Base-by-base conservation (phyloP, 139 green algal species). In the Raphidocelis subcapitata region DNA sequence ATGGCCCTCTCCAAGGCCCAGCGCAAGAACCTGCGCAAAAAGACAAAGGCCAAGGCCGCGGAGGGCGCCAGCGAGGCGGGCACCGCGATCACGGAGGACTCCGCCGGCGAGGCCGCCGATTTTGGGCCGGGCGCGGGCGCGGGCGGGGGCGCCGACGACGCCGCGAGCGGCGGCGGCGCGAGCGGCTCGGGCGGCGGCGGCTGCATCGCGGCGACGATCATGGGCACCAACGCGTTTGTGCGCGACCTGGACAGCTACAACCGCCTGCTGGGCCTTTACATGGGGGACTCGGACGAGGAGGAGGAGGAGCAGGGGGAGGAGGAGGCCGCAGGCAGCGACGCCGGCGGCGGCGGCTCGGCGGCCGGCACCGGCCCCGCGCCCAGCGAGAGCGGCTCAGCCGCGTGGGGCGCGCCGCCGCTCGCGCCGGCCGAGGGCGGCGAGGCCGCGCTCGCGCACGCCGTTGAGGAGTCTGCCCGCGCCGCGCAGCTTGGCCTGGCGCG, bases 11-110 rank as follows among this genome's bases (percentile, higher is more conserved):
- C 70, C 24, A 77, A 77, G 70, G 70, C 70, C 3, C 70, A 77
- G 35, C 69, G 64, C 46, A 77, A 77, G 46, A 77, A 77, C 61
- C 46, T 77, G 26, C 70, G 61, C 60, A 69, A 69, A 24, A 77
- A 77, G 49, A 62, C 68, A 44, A 35, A 46, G 8, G 52, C n/a
- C 29, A 60, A 41, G 55, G 26, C n/a, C 37, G 57, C 57, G 32
- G 32, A 20, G 47, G 12, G 26, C 24, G 4, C 10, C 31, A 65
- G 61, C 21, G 70, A 77, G 28, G 61, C 70, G 20, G 61, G 61
- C 47, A 70, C 60, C 37, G 61, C 60, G 26, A 47, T 20, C 12
- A 70, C 61, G 52, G 59, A 76, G 21, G 59, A 20, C 0, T 51
- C 26, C 29, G 33, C 28, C 12, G 52, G 63, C 35, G 31, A 24